Conservation (phyloP, 257 asterid genomes). For the Solanum acaule region DNA sequence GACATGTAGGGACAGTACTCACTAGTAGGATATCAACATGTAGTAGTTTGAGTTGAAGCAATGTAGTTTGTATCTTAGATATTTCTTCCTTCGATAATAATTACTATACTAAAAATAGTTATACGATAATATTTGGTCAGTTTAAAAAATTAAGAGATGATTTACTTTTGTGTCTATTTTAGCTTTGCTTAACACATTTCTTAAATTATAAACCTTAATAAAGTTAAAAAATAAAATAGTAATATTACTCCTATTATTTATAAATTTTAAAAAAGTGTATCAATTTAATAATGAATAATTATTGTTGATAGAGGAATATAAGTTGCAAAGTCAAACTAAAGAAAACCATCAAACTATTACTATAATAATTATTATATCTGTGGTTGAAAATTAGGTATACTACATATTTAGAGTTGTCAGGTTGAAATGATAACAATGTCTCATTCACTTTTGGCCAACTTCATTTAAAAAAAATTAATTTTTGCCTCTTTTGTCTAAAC, state of each 20-base stretch:
- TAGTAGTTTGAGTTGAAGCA: not conserved
- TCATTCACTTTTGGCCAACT: not conserved
- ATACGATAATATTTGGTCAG: accelerated
- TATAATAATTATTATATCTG: not conserved
- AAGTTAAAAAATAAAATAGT: too few relatives aligned
- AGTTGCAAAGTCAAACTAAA: not conserved
- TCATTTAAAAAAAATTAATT: not conserved
- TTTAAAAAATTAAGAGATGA: too few relatives aligned
- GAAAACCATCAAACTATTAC: not conserved
- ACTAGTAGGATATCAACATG: not conserved
- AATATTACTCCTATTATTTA: too few relatives aligned
- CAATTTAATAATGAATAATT: too few relatives aligned
- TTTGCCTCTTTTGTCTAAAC: not conserved
- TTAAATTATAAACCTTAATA: too few relatives aligned
- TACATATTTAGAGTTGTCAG: not conserved
- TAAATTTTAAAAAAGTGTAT: too few relatives aligned
- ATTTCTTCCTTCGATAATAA: too few relatives aligned
- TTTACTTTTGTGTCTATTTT: too few relatives aligned
- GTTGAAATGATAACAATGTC: not conserved
- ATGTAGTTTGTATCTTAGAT: not conserved
- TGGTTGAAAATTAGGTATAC: not conserved
- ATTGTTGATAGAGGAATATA: too few relatives aligned
- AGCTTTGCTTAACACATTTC: too few relatives aligned
- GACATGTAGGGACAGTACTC: not conserved
- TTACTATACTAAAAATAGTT: too few relatives aligned